Base-by-base conservation (phyloP, 805 yeast species). In the Torulaspora maleeae region DNA sequence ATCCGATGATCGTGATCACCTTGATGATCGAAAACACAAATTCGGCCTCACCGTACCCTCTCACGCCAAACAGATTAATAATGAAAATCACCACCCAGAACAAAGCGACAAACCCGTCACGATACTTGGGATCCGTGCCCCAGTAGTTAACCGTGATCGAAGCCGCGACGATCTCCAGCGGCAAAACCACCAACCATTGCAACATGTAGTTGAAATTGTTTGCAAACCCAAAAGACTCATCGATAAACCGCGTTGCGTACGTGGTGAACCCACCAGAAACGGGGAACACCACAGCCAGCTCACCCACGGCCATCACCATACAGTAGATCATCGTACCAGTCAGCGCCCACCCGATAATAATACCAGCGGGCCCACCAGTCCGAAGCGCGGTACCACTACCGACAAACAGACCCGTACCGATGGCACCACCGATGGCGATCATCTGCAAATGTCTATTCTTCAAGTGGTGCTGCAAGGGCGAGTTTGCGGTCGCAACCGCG, bases 401-500 rank as follows among this genome's bases (percentile, higher is more conserved):
- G 41, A 85, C 83, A 53, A 85, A 79, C 44, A 85, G 68, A 61
- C 91, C 95, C 25, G 86, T 80, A 63, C 89, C 87, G 51, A 82
- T 79, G 49, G 82, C 75, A 55, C 86, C 86, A 50, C 86, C 88
- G 44, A 82, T 73, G 30, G 87, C 82, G 49, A 81, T 77, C 81
- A 81, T 77, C 61, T 79, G 83, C 67, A 68, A 70, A 65, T 64
- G 77, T 68, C 84, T 75, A 36, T 68, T 63, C 54, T 78, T 79
- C 58, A 80, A 63, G 11, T 75, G 69, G 52, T 77, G 73, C 38
- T 76, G 68, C 49, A 83, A 68, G 2, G 86, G 89, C 4, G 86
- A 69, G 47, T 71, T 69, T 20, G 83, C 80, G 2, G 66, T 64
- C 24, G 62, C 54, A 28, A 69, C 66, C 17, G 77, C 74, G 48